phyloP scores from a whole-genome alignment of 371 early-diverging fungal species.

The Circinella minor region DNA sequence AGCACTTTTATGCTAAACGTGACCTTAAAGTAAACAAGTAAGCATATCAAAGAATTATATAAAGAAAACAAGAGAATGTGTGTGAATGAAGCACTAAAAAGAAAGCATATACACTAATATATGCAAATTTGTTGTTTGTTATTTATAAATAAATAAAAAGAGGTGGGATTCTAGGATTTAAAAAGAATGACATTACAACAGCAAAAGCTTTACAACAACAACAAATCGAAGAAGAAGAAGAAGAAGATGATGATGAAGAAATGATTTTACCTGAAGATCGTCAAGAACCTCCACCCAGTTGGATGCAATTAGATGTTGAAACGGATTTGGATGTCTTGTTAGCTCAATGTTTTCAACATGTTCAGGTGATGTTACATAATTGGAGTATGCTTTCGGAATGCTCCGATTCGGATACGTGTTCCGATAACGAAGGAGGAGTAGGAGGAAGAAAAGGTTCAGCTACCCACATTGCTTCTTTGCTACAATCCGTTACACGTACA shows the following conservation, averaged over 20 bases:
- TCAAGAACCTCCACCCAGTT: constrained; percentile 47
- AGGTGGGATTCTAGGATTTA: constrained; percentile 50
- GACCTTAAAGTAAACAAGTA: constrained; percentile 56
- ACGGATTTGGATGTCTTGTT: constrained; percentile 50
- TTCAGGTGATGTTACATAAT: constrained; percentile 38
- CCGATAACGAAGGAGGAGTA: constrained; percentile 12
- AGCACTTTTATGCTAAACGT: constrained; percentile 53
- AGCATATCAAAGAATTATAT: constrained; percentile 7
- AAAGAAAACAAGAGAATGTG: too few relatives aligned
- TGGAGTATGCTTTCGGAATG: constrained; percentile 41
- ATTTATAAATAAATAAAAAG: constrained; percentile 17
- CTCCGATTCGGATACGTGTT: constrained; percentile 27
- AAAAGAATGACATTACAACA: constrained; percentile 2
- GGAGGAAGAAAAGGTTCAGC: neutral
- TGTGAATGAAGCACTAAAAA: neutral
- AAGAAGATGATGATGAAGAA: constrained; percentile 28
- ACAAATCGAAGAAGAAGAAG: constrained; percentile 30
- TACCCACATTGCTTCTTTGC: constrained; percentile 40
- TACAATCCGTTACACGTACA: constrained; percentile 48
- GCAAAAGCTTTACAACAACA: constrained; percentile 17
- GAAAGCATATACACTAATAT: neutral
- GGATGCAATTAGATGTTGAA: constrained; percentile 51
- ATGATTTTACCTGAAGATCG: constrained; percentile 33
- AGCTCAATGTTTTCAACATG: constrained; percentile 36
- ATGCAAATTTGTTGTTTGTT: neutral